These are phyloP conservation scores for Leccinum variabile DNA, from an alignment of 1,284 basidiomycete species.

Conservation along the genomic window DNA sequence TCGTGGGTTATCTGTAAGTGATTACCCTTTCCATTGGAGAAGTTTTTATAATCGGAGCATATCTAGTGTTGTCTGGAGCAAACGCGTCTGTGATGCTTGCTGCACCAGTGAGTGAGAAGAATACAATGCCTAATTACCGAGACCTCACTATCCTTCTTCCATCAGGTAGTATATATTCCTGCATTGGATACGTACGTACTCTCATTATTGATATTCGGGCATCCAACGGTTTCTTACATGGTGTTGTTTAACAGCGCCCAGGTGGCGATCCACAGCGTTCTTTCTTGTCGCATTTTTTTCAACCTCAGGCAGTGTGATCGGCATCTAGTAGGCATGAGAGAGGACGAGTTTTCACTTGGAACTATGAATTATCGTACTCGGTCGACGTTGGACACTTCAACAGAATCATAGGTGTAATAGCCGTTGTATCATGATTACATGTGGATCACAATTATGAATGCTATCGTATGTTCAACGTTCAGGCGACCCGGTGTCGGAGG, in stretches of 20 bases:
- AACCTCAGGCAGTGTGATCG: slow-evolving; percentile 27
- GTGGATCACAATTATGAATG: neutral
- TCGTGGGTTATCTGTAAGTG: slow-evolving; percentile 26
- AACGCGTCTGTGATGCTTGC: slow-evolving; percentile 23
- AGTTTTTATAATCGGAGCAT: neutral
- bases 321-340: neutral
- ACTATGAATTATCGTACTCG: slow-evolving; percentile 9
- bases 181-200: slow-evolving; percentile 31
- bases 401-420: neutral
- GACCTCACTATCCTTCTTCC: neutral
- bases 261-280: slow-evolving; percentile 29
- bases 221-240: slow-evolving; percentile 10
- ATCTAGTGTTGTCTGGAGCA: slow-evolving; percentile 20
- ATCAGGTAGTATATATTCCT: slow-evolving; percentile 20
- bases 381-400: neutral
- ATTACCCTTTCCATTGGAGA: neutral
- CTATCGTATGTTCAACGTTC: neutral
- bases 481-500: too few species aligned
- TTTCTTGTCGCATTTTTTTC: slow-evolving; percentile 34
- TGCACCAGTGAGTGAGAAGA: slow-evolving; percentile 23
- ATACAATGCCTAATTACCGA: neutral
- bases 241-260: slow-evolving; percentile 25
- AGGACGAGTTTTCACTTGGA: slow-evolving; percentile 5
- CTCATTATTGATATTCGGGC: neutral
- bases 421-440: neutral